Evolutionary conservation across 2,329 filamentous ascomycete genomes (phyloP).

Genomic region (Microcyclospora tardicrescens): DNA sequence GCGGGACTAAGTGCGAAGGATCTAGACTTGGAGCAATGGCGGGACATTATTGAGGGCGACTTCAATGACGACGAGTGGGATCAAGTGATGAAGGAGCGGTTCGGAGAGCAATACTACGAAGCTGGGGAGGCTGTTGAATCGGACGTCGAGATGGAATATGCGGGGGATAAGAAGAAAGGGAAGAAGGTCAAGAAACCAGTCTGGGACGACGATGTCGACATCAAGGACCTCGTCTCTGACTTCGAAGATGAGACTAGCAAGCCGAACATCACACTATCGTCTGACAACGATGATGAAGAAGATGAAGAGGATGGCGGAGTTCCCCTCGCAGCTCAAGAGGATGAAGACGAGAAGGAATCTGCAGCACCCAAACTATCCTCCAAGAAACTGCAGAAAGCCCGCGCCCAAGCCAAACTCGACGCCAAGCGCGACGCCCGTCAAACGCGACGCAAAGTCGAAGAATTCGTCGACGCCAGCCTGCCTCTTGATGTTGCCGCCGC

Average conservation of each 20-base stretch:
- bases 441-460: constrained; percentile 72
- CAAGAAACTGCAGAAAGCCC: constrained; percentile 33
- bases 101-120: constrained; percentile 83
- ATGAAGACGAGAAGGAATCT: constrained; percentile 25
- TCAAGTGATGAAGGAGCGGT: constrained; percentile 72
- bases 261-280: constrained; percentile 42
- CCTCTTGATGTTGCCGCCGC: constrained; percentile 46
- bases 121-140: constrained; percentile 25
- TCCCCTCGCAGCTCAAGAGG: constrained; percentile 18
- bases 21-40: constrained; percentile 67
- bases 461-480: constrained; percentile 70
- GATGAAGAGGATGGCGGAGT: constrained; percentile 25
- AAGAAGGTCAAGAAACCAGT: constrained; percentile 68
- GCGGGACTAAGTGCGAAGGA: constrained; percentile 56
- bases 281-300: constrained; percentile 32
- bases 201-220: constrained; percentile 97
- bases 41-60: constrained; percentile 68
- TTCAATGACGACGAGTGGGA: constrained; percentile 91
- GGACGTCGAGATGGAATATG: constrained; percentile 32
- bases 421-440: constrained; percentile 62
- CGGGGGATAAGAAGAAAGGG: constrained; percentile 31
- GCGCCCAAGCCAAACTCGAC: constrained; percentile 33
- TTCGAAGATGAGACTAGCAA: constrained; percentile 54
- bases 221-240: constrained; percentile 79
- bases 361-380: constrained; percentile 2